Percentiles rank a stretch among this genome's conserved stretches.
Evolutionary conservation across 1,284 basidiomycete genomes (phyloP).

Genomic region (Agaricales sp.): DNA sequence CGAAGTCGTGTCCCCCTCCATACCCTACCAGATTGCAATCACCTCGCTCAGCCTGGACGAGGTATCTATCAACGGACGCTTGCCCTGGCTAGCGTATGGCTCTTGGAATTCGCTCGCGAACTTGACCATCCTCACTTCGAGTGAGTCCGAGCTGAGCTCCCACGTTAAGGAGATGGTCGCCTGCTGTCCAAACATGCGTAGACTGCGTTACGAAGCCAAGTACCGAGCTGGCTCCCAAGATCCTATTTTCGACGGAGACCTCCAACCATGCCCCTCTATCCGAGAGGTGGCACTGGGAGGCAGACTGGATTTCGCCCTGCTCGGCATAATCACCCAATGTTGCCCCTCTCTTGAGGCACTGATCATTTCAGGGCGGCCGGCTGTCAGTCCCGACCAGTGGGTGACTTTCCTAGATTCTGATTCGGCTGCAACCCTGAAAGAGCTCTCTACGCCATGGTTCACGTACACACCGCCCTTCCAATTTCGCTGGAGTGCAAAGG

Average conservation of each 20-base stretch:
- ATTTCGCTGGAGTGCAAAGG: slow-evolving; percentile 21
- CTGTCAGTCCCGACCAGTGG: slow-evolving; percentile 30
- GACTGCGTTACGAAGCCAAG: slow-evolving; percentile 25
- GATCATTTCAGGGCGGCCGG: slow-evolving; percentile 26
- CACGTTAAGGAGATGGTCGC: slow-evolving; percentile 13
- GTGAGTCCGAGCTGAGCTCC: slow-evolving; percentile 10
- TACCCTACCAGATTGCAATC: slow-evolving; percentile 23
- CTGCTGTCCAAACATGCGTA: slow-evolving; percentile 17
- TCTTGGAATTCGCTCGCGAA: slow-evolving; percentile 23
- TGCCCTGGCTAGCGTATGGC: slow-evolving; percentile 27
- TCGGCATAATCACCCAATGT: slow-evolving; percentile 22
- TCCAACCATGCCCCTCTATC: slow-evolving; percentile 14
- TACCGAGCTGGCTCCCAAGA: slow-evolving; percentile 13
- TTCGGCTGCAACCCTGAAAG: slow-evolving; percentile 20
- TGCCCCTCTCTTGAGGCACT: slow-evolving; percentile 32
- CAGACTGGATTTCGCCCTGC: slow-evolving; percentile 23
- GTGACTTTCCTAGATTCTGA: slow-evolving; percentile 25
- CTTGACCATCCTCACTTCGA: slow-evolving; percentile 24
- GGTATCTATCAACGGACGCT: slow-evolving; percentile 30
- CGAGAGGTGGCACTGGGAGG: slow-evolving; percentile 28
- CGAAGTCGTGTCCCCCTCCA: slow-evolving; percentile 26
- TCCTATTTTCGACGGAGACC: slow-evolving; percentile 18
- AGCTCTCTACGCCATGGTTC: slow-evolving; percentile 26
- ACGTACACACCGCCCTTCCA: slow-evolving; percentile 28
- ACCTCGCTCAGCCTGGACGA: slow-evolving; percentile 30